Evolutionary conservation across 371 early-diverging fungal genomes (phyloP), one percentile per base, ranked within the genome.

Genomic region (Circinella minor): DNA sequence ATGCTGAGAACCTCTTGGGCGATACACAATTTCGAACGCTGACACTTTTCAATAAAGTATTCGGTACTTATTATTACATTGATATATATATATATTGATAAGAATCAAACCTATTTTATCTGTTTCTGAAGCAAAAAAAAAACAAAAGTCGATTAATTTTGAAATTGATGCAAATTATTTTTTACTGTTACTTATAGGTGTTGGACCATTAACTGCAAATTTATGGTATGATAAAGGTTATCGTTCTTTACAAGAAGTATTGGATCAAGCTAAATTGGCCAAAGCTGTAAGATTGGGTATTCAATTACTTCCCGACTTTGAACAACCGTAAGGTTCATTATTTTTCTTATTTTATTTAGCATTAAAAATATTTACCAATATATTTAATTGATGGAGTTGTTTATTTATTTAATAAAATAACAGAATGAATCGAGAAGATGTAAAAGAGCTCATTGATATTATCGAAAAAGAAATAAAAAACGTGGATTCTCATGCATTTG

Each of bases 201-300:
- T 83, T 2, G 88, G 88, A 1, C 71, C 74, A 1, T 70, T 61
- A 4, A 84, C 80, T 18, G 88, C 88, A 0, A 69, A 71, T 34
- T 47, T 73, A 27, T 88, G 88, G 88, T 88, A 81, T 73, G 70
- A 72, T 62, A 63, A 66, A 27, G 88, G 88, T 3, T 84, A 86
- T 69, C 71, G 81, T n/a, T 74, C 81, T 20, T 57, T 88, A 20
- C 76, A 76, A 15, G 81, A 83, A n/a, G 77, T 79, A 55, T 55
- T 75, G 9, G 71, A 81, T 48, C 63, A 72, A 7, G 77, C 80
- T 57, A 69, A 76, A 27, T 54, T 88, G 36, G 69, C 75, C 4
- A 46, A 70, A 3, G 69, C 70, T 15, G 74, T 78, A 7, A 60
- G 66, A 60, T 51, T 82, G 0, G 83, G 86, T 8, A 75, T 86